Conservation (phyloP, 768 basidiomycete species). For the Kwoniella sp. region DNA sequence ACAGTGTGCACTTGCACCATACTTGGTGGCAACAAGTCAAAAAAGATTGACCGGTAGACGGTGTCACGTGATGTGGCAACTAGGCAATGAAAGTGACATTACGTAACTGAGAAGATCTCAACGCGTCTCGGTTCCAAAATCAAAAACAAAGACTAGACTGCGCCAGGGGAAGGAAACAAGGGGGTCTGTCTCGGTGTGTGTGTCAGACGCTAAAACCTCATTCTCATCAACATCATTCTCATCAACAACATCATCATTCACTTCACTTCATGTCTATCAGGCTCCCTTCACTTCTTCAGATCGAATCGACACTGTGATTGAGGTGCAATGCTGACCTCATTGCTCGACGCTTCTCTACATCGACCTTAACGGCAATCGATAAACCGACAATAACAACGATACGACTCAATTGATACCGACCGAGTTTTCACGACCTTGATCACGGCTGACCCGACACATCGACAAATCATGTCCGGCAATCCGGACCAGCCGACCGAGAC, state of each 20-base stretch:
- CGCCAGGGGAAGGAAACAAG: not conserved
- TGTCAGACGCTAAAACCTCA: not conserved
- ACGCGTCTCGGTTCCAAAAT: conserved; percentile 4
- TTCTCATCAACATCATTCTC: conserved; percentile 11
- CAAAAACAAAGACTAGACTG: conserved; percentile 14
- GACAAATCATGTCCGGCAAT: conserved; percentile 12
- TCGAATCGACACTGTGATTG: not conserved
- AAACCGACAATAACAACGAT: conserved; percentile 10
- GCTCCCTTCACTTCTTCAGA: not conserved
- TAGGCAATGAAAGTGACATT: not conserved
- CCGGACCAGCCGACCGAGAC: conserved; percentile 20
- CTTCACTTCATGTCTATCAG: conserved; percentile 9
- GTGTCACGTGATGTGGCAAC: not conserved
- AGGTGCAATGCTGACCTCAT: not conserved
- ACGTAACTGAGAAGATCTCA: not conserved
- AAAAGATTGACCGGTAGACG: not conserved
- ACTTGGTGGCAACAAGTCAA: conserved; percentile 6
- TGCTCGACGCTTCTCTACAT: not conserved
- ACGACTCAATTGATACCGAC: conserved; percentile 6
- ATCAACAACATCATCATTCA: conserved; percentile 26
- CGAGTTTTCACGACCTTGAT: not conserved
- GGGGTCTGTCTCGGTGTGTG: not conserved
- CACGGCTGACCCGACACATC: not conserved
- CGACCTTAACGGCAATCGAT: conserved; percentile 6
- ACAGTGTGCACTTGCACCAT: not conserved